Base-by-base conservation (phyloP, 352 stramenopile genomes). In the Pythium apleroticum region DNA sequence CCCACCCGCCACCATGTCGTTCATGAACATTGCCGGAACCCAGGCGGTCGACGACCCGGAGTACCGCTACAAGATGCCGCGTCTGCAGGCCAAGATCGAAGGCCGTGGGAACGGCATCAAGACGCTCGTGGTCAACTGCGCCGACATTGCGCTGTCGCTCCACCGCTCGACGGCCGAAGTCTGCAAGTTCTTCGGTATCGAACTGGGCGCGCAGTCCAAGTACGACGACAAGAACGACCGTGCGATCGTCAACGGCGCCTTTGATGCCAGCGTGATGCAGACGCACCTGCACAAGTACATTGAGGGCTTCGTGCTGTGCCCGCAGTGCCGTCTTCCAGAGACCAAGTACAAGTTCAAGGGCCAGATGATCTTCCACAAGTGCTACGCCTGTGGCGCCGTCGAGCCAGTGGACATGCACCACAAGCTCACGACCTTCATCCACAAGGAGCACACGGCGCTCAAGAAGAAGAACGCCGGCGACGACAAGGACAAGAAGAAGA, bases 61-160 rank as follows among this genome's bases (percentile, higher is more conserved):
- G 65, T 99, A 99, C 78, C 96, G 98, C 63, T 99, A 99, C 94
- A 99, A 99, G 87, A 99, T 99, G 97, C 97, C 97, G 35, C 90
- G 92, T 22, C 76, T 98, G 45, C 71, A 94, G 33, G 96, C 94
- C 48, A 99, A 99, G 80, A 98, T 99, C 63, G 98, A 99, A 87
- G 98, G 98, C 37, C 89, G 96, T 57, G 98, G 98, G 55, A 99
- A 99, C 79, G 98, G 98, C 61, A 99, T 99, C 76, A 99, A 99
- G 85, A 99, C 98, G 33, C 85, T 98, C 33, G 95, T 99, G 61
- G 91, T 98, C 28, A 99, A 99, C 89, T 98, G 98, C 64, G 84
- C 84, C 17, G 97, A 99, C 48, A 83, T 99, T 22, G 97, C 91
- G 15, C 71, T 83, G 22, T 90, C 90, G 48, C 81, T 99, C 25